Conservation (phyloP, 2,329 filamentous ascomycete genomes). For the Aspergillus novofumigatus region DNA sequence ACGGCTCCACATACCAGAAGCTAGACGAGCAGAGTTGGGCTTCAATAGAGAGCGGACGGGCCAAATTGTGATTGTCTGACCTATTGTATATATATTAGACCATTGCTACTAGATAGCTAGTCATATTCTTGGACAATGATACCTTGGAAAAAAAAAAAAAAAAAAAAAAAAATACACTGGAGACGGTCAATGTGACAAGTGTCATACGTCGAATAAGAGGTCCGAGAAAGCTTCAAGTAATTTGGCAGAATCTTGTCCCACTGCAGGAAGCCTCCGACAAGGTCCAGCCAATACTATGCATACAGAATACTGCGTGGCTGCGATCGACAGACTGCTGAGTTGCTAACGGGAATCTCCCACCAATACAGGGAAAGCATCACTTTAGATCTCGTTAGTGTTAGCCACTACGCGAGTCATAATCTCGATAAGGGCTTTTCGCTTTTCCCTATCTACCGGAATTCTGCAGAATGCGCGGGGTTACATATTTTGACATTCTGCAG, state of each 20-base stretch:
- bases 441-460: background rate
- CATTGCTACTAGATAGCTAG: background rate
- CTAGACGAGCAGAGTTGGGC: constrained; percentile 38
- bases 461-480: background rate
- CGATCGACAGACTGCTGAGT: background rate
- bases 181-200: background rate
- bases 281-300: too few species aligned
- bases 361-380: background rate
- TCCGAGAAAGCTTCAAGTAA: too few species aligned
- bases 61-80: constrained; percentile 36
- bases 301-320: background rate
- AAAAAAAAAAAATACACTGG: too few species aligned
- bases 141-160: background rate
- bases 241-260: too few species aligned
- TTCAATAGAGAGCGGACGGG: constrained; percentile 39
- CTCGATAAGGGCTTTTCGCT: background rate
- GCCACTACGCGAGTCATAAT: background rate
- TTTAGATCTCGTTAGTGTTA: background rate
- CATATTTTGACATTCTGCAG: background rate
- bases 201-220: too few species aligned
- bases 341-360: background rate
- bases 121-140: background rate
- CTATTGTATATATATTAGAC: background rate
- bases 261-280: too few species aligned
- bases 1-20: constrained; percentile 37